These are phyloP conservation scores for Buddleja alternifolia DNA, from an alignment of 257 asterid genomes.

Conservation along the genomic window DNA sequence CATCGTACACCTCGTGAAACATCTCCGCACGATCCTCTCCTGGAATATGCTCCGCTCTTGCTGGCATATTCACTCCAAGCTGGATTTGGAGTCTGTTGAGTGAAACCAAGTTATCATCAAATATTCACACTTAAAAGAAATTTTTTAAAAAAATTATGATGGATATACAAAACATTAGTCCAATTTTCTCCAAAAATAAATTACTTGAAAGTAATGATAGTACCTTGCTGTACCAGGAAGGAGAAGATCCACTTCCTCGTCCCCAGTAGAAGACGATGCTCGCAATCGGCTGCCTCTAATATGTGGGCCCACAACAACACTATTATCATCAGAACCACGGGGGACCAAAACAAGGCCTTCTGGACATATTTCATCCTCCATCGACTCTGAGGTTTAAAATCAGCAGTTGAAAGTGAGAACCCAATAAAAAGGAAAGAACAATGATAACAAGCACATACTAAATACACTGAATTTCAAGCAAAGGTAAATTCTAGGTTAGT, in stretches of 20 bases:
- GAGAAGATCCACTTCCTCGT: conserved; percentile 95
- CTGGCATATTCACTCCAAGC: conserved; percentile 98
- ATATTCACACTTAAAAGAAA: too few species aligned
- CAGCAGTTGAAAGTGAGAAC: conserved; percentile 23
- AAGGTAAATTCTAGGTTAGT: not conserved
- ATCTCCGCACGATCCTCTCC: conserved; percentile 45
- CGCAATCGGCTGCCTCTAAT: conserved; percentile 89
- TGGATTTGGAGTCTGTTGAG: conserved; percentile 87
- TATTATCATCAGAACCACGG: conserved; percentile 61
- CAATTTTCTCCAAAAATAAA: not conserved
- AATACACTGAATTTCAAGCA: too few species aligned
- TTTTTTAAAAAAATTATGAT: not conserved
- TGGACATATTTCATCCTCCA: conserved; percentile 91
- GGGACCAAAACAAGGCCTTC: conserved; percentile 96
- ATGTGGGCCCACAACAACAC: conserved; percentile 81
- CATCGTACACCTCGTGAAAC: conserved; percentile 90
- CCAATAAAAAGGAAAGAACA: not conserved
- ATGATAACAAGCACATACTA: not conserved
- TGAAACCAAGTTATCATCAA: conserved; percentile 1
- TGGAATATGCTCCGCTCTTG: conserved; percentile 80
- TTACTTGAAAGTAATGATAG: not conserved
- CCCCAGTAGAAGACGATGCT: conserved; percentile 85
- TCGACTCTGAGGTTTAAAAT: conserved; percentile 50
- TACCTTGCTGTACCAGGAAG: conserved; percentile 99
- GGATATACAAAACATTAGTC: not conserved